Base-by-base conservation (phyloP, 1,284 basidiomycete species). In the Papiliotrema terrestris region DNA sequence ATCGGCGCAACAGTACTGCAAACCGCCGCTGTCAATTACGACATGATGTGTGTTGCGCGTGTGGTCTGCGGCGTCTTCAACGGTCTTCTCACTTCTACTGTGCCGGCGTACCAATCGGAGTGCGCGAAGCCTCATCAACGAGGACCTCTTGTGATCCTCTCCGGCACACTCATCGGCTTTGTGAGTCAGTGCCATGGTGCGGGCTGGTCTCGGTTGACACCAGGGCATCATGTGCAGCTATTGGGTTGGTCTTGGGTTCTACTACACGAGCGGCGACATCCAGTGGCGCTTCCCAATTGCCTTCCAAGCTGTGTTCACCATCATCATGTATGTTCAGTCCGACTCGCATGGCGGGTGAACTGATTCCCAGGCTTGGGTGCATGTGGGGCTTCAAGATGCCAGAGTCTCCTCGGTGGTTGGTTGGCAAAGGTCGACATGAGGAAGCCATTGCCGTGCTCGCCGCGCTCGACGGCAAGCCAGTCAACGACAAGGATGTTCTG, bases 381-480 rank as follows among this genome's bases (percentile, higher is more conserved):
- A 41, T 60, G 62, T 64, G 57, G 51, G 43, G 42, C n/a, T 61
- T 59, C 72, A 54, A 62, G 55, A 59, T 69, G 2, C 80, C 80
- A 42, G 80, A 82, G 62, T 80, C 79, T 20, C 81, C 81, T 8
- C 77, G 81, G 45, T 81, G 77, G 74, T 72, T 81, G n/a, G 68
- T 79, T 51, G 74, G 76, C 46, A 76, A 76, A 46, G 79, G 79
- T 17, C 73, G 74, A 45, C 61, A 73, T 54, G 76, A 74, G 8
- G 70, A 77, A 54, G 77, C 79, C 17, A 67, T 74, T 48, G 70
- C 74, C 38, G 74, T 79, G 55, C 67, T 80, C 54, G 72, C 73
- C 29, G 74, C 75, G 1, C 64, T 78, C 0, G 66, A 64, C 26
- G 56, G 54, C 44, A 61, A 54, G 9, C 45, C 59, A 2, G 66